Conservation (phyloP, 1,284 basidiomycete genomes). For the Sparassis latifolia region DNA sequence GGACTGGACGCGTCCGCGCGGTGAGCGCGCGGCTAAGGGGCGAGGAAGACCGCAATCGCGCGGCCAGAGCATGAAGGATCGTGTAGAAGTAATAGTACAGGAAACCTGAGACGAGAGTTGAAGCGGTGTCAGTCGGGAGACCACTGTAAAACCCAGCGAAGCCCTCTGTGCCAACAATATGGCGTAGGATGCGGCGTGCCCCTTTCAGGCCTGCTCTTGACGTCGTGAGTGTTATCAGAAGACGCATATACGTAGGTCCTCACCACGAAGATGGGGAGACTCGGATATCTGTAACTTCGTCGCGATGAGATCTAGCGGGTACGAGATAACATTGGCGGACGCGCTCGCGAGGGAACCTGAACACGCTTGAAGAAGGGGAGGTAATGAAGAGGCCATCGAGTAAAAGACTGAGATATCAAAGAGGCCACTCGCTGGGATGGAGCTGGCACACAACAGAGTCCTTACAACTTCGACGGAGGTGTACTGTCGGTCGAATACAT, state of each 20-base stretch:
- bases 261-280: slow-evolving; percentile 4
- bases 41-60: slow-evolving; percentile 11
- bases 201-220: slow-evolving; percentile 27
- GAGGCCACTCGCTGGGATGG: no score
- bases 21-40: slow-evolving; percentile 3
- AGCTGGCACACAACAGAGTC: no score
- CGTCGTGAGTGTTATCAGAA: slow-evolving; percentile 26
- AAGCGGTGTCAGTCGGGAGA: slow-evolving; percentile 41
- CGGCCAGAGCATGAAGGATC: slow-evolving; percentile 23
- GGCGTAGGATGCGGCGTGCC: slow-evolving; percentile 28
- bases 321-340: slow-evolving; percentile 43
- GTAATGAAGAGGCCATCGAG: slow-evolving; percentile 47
- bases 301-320: slow-evolving; percentile 48
- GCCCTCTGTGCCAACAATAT: slow-evolving; percentile 35
- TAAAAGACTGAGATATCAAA: no score
- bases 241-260: slow-evolving; percentile 8
- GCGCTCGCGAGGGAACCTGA: slow-evolving; percentile 51
- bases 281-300: slow-evolving; percentile 32
- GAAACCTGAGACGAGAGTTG: slow-evolving; percentile 48
- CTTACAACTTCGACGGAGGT: no score
- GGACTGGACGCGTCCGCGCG: slow-evolving; percentile 11
- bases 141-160: slow-evolving; percentile 42
- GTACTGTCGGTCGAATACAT: no score
- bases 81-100: slow-evolving; percentile 31
- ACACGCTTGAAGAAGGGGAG: slow-evolving; percentile 49